Base-by-base conservation (phyloP, 73 alveolate genomes). In the Paramecium octaurelia region DNA sequence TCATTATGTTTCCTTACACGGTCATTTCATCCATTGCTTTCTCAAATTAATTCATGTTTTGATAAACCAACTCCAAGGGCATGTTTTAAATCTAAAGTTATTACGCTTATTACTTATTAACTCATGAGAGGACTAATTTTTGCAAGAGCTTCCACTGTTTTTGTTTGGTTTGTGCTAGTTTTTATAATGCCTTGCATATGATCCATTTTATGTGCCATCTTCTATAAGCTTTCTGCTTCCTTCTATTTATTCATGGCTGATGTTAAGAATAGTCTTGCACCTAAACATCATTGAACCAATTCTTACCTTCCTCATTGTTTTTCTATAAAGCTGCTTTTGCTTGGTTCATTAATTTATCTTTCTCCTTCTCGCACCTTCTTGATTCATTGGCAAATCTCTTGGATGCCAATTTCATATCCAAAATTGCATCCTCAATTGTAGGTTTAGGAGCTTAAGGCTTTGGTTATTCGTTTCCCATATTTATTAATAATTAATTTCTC, bases 381-480 rank as follows among this genome's bases (percentile, higher is more conserved):
- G 87, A 34, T 18, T 73, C 87, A 20, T 29, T 73, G 12, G 87
- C 87, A 73, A 73, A 73, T 73, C 68, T 10, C 10, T 73, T 73
- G 0, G 87, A 31, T 35, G 87, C 59, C 40, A 73, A 1, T 24
- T 43, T 73, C 87, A 73, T 73, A 23, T 73, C 87, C 3, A 73
- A 43, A 73, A 73, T 12, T 6, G 59, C 87, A 73, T 73, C 87
- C n/a, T 73, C 87, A 9, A 73, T 73, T 35, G 87, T 73, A 12
- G 87, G 87, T 34, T 34, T 34, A 14, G 87, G 87, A n/a, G 87
- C 87, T 34, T 73, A 73, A 73, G 87, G 87, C 24, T 34, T 27
- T 1, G 84, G 84, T 64, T 27, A 34, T 2, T 64, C 84, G 46
- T 64, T 64, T 64, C 84, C 84, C 84, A 64, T 64, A 12, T 64